A percentile compares a stretch with the other conserved stretches of the same genome.
These are phyloP conservation scores for Talaromyces sp. DNA, from an alignment of 2,329 filamentous ascomycete genomes.

Conservation along the genomic window DNA sequence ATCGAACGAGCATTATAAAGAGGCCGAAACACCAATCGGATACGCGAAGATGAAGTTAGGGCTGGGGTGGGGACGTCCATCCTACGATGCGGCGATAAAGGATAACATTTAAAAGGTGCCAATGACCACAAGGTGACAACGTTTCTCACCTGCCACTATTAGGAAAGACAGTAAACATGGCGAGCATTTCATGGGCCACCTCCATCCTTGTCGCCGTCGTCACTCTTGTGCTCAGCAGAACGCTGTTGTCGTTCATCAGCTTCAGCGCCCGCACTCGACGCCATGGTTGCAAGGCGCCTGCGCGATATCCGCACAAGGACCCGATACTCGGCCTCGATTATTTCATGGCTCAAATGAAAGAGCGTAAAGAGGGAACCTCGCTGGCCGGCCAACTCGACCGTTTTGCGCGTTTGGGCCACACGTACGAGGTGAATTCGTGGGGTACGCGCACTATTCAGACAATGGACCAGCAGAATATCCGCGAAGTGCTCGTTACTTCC, in stretches of 20 bases:
- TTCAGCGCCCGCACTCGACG: not conserved
- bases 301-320: conserved; percentile 4
- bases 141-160: no score
- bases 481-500: conserved; percentile 1
- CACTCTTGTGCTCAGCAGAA: not conserved
- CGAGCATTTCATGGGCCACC: no score
- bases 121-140: no score
- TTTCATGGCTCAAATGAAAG: conserved; percentile 1
- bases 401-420: not conserved
- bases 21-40: no score
- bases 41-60: no score
- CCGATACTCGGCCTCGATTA: conserved; percentile 5
- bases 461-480: conserved; percentile 4
- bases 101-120: no score
- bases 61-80: no score
- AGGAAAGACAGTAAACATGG: no score
- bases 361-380: not conserved
- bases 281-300: conserved; percentile 1
- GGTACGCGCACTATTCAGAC: not conserved
- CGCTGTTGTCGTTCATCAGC: not conserved
- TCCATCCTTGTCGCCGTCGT: no score
- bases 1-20: no score
- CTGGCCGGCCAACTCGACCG: not conserved
- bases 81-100: no score
- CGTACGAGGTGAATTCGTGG: conserved; percentile 8